Evolutionary conservation across 345 rosid species (phyloP).

Genomic region (Cardiospermum halicacabum): DNA sequence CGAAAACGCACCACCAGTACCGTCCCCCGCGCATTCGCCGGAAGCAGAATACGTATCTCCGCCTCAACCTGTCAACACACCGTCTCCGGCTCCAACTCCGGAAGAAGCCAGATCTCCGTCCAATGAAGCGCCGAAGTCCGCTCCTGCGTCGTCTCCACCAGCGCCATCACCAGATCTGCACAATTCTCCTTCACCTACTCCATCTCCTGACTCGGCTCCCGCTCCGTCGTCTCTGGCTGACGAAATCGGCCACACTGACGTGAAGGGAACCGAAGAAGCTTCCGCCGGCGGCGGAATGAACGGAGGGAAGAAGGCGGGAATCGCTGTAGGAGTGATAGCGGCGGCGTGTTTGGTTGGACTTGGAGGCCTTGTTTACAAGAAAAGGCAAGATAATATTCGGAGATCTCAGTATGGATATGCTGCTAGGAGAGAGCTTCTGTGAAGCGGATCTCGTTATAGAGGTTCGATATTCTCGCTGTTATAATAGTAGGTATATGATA

Average conservation of each 20-base stretch:
- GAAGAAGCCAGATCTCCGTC: slow-evolving; percentile 20
- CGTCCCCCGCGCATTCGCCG: background rate
- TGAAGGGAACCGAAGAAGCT: slow-evolving; percentile 18
- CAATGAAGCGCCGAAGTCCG: slow-evolving; percentile 21
- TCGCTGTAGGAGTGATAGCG: slow-evolving; percentile 41
- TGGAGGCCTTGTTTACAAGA: slow-evolving; percentile 52
- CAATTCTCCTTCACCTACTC: slow-evolving; percentile 14
- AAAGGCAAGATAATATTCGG: slow-evolving; percentile 62
- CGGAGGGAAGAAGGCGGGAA: slow-evolving; percentile 62
- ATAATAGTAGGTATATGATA: background rate
- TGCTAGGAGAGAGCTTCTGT: slow-evolving; percentile 53
- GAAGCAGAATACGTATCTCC: background rate
- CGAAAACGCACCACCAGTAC: too few species aligned
- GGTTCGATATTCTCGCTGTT: too few species aligned
- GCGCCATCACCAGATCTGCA: slow-evolving; percentile 26
- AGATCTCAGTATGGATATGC: slow-evolving; percentile 46
- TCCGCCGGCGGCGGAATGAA: slow-evolving; percentile 28
- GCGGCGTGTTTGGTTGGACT: slow-evolving; percentile 45
- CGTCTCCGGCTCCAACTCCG: background rate
- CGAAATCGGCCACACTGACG: slow-evolving; percentile 29
- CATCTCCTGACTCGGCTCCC: slow-evolving; percentile 25
- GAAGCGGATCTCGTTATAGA: slow-evolving; percentile 8
- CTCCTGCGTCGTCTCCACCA: slow-evolving; percentile 23
- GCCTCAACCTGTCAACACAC: background rate
- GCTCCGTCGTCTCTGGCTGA: slow-evolving; percentile 30